Base-by-base conservation (phyloP, 148 eudicot genomes). In the Cornus florida region DNA sequence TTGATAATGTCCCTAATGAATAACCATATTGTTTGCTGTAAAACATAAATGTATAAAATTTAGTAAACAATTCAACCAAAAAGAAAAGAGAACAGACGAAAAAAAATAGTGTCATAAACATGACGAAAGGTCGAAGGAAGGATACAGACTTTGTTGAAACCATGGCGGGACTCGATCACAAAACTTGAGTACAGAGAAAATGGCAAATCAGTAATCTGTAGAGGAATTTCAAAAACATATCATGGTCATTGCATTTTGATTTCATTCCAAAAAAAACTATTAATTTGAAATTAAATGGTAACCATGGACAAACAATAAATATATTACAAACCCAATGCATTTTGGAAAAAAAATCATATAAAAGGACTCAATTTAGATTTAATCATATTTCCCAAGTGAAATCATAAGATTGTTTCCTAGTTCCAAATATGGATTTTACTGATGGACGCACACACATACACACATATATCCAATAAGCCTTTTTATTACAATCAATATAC, bases 81-180 rank as follows among this genome's bases (percentile, higher is more conserved):
- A 35, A 35, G 38, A 24, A 64, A 64, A 33, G 43, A 35, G 64
- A 72, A 73, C 35, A n/a, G 8, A 24, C 28, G 16, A 20, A 8
- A 75, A 19, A 9, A 9, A 57, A 50, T 19, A 48, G 7, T 7
- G 6, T 9, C 48, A 0, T 24, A 68, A 33, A 17, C 64, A 70
- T 20, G 31, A 71, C 6, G 0, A 71, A 43, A 22, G 19, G 3
- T 43, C 11, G 1, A 71, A 43, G 31, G 50, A 33, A 70, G 53
- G 14, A 39, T 6, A 74, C 46, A 3, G 48, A 91, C 97, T 87
- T 93, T 93, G 84, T 91, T 93, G 80, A 93, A 93, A 79, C 97
- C 97, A 87, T 93, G 97, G 69, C 92, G 92, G 74, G 93, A 88
- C 87, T 93, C 97, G 69, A 93, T 92, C 71, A 91, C 94, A 86